Percentiles rank a stretch among this genome's conserved stretches.
Evolutionary conservation across 1,284 basidiomycete genomes (phyloP).

Genomic region (Serendipita sp.): DNA sequence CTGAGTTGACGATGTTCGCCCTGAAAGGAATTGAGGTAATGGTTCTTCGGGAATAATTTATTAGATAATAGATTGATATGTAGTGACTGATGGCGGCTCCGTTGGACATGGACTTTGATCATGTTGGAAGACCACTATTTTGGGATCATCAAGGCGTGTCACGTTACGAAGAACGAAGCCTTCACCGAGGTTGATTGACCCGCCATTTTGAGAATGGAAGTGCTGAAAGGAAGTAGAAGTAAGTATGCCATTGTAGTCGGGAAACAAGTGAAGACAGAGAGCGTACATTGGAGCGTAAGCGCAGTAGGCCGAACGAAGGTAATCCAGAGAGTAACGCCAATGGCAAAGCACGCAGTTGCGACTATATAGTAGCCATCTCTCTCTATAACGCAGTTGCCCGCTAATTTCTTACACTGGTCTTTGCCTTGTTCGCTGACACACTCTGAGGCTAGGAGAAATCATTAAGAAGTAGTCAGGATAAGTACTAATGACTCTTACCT

Average conservation of each 20-base stretch:
- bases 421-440: slow-evolving; percentile 88
- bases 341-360: slow-evolving; percentile 59
- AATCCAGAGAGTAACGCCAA: slow-evolving; percentile 36
- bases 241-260: neutral
- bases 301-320: neutral
- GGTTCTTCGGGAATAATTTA: too few species aligned
- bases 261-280: neutral
- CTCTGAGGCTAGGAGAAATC: slow-evolving; percentile 43
- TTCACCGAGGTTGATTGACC: slow-evolving; percentile 6
- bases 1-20: too few species aligned
- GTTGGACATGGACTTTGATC: too few species aligned
- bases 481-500: slow-evolving; percentile 29
- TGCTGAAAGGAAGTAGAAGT: neutral
- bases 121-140: too few species aligned
- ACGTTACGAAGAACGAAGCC: neutral
- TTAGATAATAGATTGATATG: too few species aligned
- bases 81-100: too few species aligned
- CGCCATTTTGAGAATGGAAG: slow-evolving; percentile 3
- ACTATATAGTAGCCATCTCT: slow-evolving; percentile 90
- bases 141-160: too few species aligned
- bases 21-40: too few species aligned
- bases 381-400: slow-evolving; percentile 70
- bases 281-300: neutral
- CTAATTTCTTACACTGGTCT: slow-evolving; percentile 56
- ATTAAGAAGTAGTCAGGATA: neutral